Conservation (phyloP, 352 stramenopile species). For the Phytopythium aichiense region DNA sequence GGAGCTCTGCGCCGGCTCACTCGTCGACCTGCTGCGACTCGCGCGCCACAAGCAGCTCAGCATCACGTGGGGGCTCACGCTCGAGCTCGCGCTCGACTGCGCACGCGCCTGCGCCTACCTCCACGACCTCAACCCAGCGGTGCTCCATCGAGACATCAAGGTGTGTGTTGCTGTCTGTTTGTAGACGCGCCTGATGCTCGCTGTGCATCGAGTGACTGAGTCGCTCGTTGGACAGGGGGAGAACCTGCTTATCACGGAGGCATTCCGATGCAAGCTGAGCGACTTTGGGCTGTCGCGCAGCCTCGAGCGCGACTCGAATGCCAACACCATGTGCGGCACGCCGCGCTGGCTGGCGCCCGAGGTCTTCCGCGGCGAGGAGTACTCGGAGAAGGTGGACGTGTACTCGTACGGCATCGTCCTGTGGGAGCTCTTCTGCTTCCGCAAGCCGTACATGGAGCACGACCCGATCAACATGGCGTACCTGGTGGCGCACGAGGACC, state of each 20-base stretch:
- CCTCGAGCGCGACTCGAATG: constrained; percentile 60
- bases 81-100: constrained; percentile 67
- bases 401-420: constrained; percentile 84
- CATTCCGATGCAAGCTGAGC: constrained; percentile 68
- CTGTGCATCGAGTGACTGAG: not conserved
- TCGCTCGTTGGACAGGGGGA: constrained; percentile 30
- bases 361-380: constrained; percentile 80
- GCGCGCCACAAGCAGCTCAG: constrained; percentile 61
- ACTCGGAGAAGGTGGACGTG: constrained; percentile 83
- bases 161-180: constrained; percentile 11
- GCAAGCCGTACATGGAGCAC: constrained; percentile 78
- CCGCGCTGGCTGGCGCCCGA: constrained; percentile 75
- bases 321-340: constrained; percentile 73
- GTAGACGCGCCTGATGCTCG: not conserved
- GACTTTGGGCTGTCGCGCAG: constrained; percentile 73
- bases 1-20: constrained; percentile 63
- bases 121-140: constrained; percentile 49
- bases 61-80: constrained; percentile 68
- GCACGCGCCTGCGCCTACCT: constrained; percentile 64
- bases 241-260: constrained; percentile 69
- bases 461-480: constrained; percentile 76
- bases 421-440: constrained; percentile 82
- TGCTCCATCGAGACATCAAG: constrained; percentile 76
- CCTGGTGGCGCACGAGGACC: constrained; percentile 69
- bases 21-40: constrained; percentile 65